Percentiles rank a stretch among this genome's conserved stretches.
Evolutionary conservation across 2,329 filamentous ascomycete genomes (phyloP).

Genomic region (Alternaria sp.): DNA sequence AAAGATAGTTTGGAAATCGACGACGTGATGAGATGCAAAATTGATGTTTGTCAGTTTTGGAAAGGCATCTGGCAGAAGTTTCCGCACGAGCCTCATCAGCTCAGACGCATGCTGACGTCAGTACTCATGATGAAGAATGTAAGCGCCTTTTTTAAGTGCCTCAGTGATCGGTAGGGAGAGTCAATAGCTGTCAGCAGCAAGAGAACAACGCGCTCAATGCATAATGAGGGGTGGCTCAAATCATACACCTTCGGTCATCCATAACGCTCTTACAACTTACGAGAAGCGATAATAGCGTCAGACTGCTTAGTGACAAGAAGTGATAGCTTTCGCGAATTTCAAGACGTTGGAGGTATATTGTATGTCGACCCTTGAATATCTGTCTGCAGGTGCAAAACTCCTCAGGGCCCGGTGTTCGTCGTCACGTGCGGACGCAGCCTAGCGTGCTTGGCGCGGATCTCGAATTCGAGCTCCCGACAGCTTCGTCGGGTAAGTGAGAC

Average conservation of each 20-base stretch:
- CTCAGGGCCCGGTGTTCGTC: not conserved
- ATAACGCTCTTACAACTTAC: not conserved
- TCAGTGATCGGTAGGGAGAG: not conserved
- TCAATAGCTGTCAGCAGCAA: not conserved
- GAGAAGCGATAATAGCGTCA: too few relatives aligned
- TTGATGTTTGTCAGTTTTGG: not conserved
- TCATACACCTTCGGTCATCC: not conserved
- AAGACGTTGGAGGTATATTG: not conserved
- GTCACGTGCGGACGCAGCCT: slow-evolving; percentile 18
- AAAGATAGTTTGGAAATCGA: not conserved
- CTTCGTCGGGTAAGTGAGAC: slow-evolving; percentile 14
- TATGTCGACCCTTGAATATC: not conserved
- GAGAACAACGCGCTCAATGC: not conserved
- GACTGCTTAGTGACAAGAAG: not conserved
- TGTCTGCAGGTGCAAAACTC: not conserved
- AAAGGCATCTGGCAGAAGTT: not conserved
- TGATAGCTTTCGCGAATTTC: not conserved
- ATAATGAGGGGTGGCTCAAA: not conserved
- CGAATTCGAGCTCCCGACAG: slow-evolving; percentile 18
- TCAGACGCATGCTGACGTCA: slow-evolving; percentile 4
- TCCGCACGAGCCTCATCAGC: slow-evolving; percentile 1
- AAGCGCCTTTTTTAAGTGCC: not conserved
- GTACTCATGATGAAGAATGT: not conserved
- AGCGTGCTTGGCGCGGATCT: slow-evolving; percentile 20
- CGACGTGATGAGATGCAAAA: not conserved